Evolutionary conservation across 257 asterid genomes (phyloP).

Genomic region (Solanum chilense): DNA sequence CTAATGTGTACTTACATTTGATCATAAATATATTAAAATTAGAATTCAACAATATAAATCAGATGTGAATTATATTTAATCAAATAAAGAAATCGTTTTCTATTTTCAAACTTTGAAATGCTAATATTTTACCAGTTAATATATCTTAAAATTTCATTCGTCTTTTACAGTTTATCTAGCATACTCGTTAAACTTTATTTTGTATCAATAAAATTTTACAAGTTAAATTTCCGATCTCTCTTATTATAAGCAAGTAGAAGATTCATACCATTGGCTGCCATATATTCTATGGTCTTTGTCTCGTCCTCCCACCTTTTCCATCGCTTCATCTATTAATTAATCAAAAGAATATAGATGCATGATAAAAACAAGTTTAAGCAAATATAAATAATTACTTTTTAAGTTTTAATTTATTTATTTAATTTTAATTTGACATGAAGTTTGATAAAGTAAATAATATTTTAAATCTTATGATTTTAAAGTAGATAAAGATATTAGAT

Average conservation of each 20-base stretch:
- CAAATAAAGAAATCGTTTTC: background rate
- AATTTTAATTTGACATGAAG: no score
- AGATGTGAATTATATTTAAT: background rate
- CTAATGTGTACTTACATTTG: conserved; percentile 14
- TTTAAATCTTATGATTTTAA: no score
- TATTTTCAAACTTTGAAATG: background rate
- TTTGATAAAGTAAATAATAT: no score
- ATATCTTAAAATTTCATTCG: background rate
- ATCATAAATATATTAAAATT: background rate
- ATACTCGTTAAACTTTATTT: no score
- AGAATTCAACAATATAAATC: background rate
- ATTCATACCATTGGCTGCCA: conserved; percentile 54
- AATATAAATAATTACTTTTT: background rate
- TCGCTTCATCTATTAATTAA: conserved; percentile 41
- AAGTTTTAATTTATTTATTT: no score
- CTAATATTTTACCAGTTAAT: background rate
- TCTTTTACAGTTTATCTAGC: background rate
- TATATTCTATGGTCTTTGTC: conserved; percentile 53
- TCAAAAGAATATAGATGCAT: background rate
- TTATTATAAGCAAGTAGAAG: background rate
- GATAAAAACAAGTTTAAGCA: background rate
- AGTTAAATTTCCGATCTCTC: background rate
- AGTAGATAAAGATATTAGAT: no score
- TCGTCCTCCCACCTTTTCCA: conserved; percentile 85
- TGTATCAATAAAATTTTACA: no score